Evolutionary conservation across 805 yeast species (phyloP), one percentile per base, ranked within the genome.

Genomic region (Brettanomyces sp.): DNA sequence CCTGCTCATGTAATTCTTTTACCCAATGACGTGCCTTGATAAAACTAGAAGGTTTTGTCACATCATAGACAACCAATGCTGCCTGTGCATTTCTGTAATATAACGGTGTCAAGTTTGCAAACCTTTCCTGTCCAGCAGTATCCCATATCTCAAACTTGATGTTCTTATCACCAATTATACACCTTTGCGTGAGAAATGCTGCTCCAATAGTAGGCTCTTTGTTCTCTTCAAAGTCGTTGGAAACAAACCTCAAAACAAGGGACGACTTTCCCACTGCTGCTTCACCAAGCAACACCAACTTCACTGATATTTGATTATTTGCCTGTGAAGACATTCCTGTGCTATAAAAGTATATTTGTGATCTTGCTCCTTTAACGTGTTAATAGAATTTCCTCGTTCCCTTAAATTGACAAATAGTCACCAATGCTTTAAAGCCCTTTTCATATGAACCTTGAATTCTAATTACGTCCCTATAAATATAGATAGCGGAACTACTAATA

Each of bases 151-250:
- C 95, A 62, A 87, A 89, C 65, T 93, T 91, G 59, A 91, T 86
- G 7, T 93, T 85, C 58, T 83, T 77, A 49, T 82, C 84, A 43
- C 93, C 85, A 59, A 93, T 82, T 22, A 86, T 79, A 60, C 96
- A 90, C 59, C 95, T 80, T 63, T 91, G 98, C 36, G 99, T 91
- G 47, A 91, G 70, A 60, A 91, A 91, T 3, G 98, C 98, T 4
- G 99, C 99, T 13, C 99, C 99, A 55, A 91, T 91, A 2, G 99
- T 91, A 22, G 97, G 97, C 59, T 91, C 98, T 62, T 91, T 90
- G 66, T 91, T 90, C 64, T 90, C 98, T 64, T 93, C 96, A 66
- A 91, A 91, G 60, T 91, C 97, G 64, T 91, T 88, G 52, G 89
- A 81, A 39, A 91, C 98, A 65, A 91, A 91, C 54, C 98, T 75